Evolutionary conservation across 305 asterid genomes (phyloP), one percentile per base, ranked within the genome.

Genomic region (Withania somnifera): DNA sequence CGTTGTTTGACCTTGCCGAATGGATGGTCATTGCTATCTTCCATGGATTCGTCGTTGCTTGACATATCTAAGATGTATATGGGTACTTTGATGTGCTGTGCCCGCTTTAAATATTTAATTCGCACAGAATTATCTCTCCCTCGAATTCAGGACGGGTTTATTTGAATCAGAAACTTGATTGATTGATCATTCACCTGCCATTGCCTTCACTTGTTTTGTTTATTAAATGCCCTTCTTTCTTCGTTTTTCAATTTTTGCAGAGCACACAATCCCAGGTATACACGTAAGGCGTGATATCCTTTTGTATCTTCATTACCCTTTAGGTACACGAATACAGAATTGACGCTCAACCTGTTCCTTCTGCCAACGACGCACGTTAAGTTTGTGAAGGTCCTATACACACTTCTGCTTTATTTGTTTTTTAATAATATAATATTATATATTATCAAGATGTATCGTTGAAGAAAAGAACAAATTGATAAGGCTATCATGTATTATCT

Each of bases 1-100:
- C 63, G 76, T 19, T 64, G 83, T 50, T 28, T 81, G 52, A 81
- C 83, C 66, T 80, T 80, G 14, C 57, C 83, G 14, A 80, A 80
- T 10, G 83, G 30, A 40, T 58, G 69, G 0, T 26, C 79, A 81
- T 81, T 50, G 77, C 53, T 14, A 30, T 81, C 78, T 26, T 66
- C 83, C 47, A 80, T 80, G 7, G 50, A 54, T 24, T 80, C 79
- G 19, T 81, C 83, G 64, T 71, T 53, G 64, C 67, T 81, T 26
- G 83, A 81, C 83, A 81, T 81, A 32, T 66, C 6, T 8, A 40
- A 15, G 73, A 26, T 32, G 73, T 30, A 7, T 45, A 22, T 52
- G 30, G 13, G 3, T 47, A 20, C 3, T 20, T 69, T 69, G 10
- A 26, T 60, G 4, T 30, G 38, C n/a, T 13, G 40, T 36, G 40